phyloP scores from a whole-genome alignment of 352 stramenopile genomes.

The Phytophthora pseudosyringae region DNA sequence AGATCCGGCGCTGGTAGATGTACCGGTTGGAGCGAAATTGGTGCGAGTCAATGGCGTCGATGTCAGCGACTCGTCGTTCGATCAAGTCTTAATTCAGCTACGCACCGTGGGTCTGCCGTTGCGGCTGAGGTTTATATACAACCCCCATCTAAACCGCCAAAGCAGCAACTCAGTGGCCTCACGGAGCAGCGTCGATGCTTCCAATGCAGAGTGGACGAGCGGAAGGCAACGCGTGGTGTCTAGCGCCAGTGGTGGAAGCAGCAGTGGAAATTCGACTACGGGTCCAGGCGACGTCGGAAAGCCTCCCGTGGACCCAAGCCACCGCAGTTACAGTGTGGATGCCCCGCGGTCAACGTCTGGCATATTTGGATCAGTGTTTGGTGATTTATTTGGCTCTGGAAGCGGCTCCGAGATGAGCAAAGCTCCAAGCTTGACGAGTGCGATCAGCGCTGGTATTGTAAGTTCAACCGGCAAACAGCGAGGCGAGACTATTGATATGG shows the following conservation, averaged over 20 bases:
- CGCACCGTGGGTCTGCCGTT: constrained; percentile 56
- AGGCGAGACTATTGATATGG: constrained; percentile 54
- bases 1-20: constrained; percentile 60
- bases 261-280: constrained; percentile 22
- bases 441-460: neutral
- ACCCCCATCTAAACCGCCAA: constrained; percentile 54
- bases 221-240: constrained; percentile 15
- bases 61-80: constrained; percentile 62
- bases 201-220: constrained; percentile 17
- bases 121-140: constrained; percentile 71
- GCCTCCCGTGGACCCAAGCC: constrained; percentile 2
- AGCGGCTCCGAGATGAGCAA: constrained; percentile 7
- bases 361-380: constrained; percentile 71
- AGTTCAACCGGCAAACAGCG: constrained; percentile 41
- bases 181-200: constrained; percentile 15
- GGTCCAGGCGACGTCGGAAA: constrained; percentile 3
- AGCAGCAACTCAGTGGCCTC: constrained; percentile 16
- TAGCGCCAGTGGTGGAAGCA: constrained; percentile 21
- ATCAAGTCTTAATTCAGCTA: constrained; percentile 66
- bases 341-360: constrained; percentile 44
- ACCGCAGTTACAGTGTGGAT: constrained; percentile 67
- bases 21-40: constrained; percentile 70
- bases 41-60: constrained; percentile 79
- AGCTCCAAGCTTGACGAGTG: neutral
- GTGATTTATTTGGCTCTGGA: constrained; percentile 67